Evolutionary conservation across 495 filamentous ascomycete genomes (phyloP).

Genomic region (Aspergillus coremiiformis): DNA sequence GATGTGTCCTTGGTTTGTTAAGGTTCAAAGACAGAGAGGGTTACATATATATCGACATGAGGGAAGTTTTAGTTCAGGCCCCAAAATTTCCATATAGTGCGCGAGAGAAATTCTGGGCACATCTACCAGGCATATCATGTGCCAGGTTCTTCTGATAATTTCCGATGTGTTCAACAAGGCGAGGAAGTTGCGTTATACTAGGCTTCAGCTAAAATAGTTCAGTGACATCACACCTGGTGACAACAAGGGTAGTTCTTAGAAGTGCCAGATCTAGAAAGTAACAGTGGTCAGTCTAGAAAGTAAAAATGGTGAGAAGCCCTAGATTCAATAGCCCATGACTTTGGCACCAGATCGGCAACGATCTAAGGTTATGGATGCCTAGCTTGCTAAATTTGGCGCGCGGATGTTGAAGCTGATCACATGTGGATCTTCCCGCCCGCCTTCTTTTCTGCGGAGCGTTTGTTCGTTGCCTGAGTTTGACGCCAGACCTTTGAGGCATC

Average conservation of each 20-base stretch:
- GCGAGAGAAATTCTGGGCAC: slow-evolving; percentile 5
- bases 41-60: slow-evolving; percentile 20
- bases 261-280: not conserved
- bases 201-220: slow-evolving; percentile 14
- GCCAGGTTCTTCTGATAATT: slow-evolving; percentile 17
- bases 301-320: not conserved
- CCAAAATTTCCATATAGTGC: slow-evolving; percentile 22
- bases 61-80: slow-evolving; percentile 26
- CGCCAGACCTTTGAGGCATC: slow-evolving; percentile 12
- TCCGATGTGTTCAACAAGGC: not conserved
- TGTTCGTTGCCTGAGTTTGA: not conserved
- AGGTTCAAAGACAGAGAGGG: not conserved
- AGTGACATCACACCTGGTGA: slow-evolving; percentile 21
- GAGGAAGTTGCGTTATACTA: slow-evolving; percentile 8
- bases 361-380: slow-evolving; percentile 2
- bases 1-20: not conserved
- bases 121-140: slow-evolving; percentile 22
- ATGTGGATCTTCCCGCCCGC: slow-evolving; percentile 8
- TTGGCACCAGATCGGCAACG: slow-evolving; percentile 8
- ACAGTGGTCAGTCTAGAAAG: not conserved
- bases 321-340: not conserved
- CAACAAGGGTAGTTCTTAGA: not conserved
- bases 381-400: not conserved
- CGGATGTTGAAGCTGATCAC: slow-evolving; percentile 12
- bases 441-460: not conserved